Evolutionary conservation across 2,329 filamentous ascomycete genomes (phyloP).

Genomic region (Botrytis pseudocinerea): DNA sequence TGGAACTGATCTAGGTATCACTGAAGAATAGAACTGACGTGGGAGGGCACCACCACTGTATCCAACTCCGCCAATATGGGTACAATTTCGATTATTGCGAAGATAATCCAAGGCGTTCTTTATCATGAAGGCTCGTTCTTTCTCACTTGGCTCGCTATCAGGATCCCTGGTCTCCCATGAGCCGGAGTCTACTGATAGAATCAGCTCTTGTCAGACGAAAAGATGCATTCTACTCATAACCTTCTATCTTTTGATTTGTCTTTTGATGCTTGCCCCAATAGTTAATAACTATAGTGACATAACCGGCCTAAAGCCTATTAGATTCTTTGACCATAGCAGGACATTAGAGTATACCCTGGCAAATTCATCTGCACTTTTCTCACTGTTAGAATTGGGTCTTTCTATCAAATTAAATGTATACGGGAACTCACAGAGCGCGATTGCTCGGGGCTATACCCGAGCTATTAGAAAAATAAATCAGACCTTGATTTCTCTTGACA

Average conservation of each 20-base stretch:
- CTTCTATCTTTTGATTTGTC: not conserved
- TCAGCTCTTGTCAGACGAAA: not conserved
- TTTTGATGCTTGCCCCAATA: not conserved
- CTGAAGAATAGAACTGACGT: not conserved
- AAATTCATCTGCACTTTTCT: constrained; percentile 2
- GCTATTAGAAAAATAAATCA: not conserved
- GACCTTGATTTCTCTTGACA: not conserved
- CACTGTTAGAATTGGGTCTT: not conserved
- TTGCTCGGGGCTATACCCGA: not conserved
- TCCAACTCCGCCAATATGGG: not conserved
- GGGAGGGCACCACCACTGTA: not conserved
- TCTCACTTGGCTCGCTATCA: not conserved
- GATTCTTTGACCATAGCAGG: not conserved
- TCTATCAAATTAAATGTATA: not conserved
- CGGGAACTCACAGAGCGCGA: not conserved
- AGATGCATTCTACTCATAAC: not conserved
- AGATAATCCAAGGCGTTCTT: not conserved
- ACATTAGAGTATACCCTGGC: not conserved
- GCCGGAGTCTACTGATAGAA: not conserved
- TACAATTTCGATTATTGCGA: not conserved
- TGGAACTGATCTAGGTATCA: not conserved
- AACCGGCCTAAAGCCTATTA: not conserved
- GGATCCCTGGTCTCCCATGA: not conserved
- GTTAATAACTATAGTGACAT: not conserved
- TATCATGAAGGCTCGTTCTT: not conserved